phyloP scores from a whole-genome alignment of 768 basidiomycete species.

The Hericium erinaceus region DNA sequence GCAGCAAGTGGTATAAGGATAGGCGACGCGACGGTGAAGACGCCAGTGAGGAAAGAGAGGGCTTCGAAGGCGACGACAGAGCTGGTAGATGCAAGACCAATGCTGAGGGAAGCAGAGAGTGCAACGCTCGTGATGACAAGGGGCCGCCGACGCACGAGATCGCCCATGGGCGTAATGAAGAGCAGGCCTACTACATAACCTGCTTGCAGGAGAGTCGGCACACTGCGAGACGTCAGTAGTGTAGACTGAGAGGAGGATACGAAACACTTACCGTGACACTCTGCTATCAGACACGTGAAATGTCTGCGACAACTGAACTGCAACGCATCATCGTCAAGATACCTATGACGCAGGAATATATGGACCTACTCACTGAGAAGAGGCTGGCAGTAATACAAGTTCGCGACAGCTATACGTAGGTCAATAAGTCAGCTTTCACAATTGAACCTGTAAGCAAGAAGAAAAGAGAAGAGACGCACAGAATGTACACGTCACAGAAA shows the following conservation, averaged over 20 bases:
- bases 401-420: conserved; percentile 17
- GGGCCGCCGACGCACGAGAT: conserved; percentile 68
- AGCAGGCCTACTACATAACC: conserved; percentile 48
- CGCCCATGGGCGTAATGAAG: conserved; percentile 74
- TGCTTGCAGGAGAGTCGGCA: conserved; percentile 60
- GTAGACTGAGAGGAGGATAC: neutral
- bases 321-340: conserved; percentile 3
- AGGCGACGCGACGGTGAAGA: conserved; percentile 63
- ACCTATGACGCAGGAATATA: neutral
- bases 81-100: conserved; percentile 60
- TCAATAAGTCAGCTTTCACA: neutral
- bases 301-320: conserved; percentile 29
- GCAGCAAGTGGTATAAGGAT: conserved; percentile 69
- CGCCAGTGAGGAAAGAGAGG: conserved; percentile 63
- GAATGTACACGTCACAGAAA: conserved; percentile 38
- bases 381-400: conserved; percentile 75
- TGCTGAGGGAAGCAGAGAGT: conserved; percentile 39
- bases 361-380: conserved; percentile 13
- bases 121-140: conserved; percentile 53
- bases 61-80: conserved; percentile 52
- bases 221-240: conserved; percentile 23
- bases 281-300: conserved; percentile 21
- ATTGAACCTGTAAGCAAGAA: neutral
- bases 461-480: conserved; percentile 20
- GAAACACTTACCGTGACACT: conserved; percentile 1